Evolutionary conservation across 192 early-diverging fungal species (phyloP).

Genomic region (Chytriomyces confervae): DNA sequence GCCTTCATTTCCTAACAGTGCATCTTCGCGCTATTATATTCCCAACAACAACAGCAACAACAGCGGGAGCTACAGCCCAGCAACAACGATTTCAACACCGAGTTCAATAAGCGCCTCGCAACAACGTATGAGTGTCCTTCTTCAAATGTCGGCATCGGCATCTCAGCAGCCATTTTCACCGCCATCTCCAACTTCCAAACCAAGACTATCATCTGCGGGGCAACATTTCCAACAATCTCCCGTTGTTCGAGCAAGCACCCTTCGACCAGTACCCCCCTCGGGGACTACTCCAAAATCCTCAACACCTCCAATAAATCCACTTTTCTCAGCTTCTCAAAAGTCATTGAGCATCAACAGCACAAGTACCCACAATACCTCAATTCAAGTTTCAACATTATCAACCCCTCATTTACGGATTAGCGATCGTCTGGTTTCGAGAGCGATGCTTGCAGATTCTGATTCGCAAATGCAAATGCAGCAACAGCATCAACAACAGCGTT

Average conservation of each 20-base stretch:
- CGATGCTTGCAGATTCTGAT: not conserved
- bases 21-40: not conserved
- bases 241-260: not conserved
- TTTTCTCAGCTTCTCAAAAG: not conserved
- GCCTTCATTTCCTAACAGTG: too few relatives aligned
- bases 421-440: constrained; percentile 2
- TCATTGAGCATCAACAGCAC: not conserved
- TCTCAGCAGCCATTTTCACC: not conserved
- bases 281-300: constrained; percentile 3
- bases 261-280: not conserved
- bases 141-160: not conserved
- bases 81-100: not conserved
- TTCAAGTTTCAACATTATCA: not conserved
- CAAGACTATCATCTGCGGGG: too few relatives aligned
- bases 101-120: not conserved
- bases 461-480: too few relatives aligned
- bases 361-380: not conserved
- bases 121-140: not conserved
- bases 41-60: not conserved
- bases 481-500: not conserved
- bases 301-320: not conserved
- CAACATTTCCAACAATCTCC: not conserved
- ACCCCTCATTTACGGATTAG: constrained; percentile 5
- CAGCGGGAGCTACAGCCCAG: not conserved
- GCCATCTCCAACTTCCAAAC: not conserved